Evolutionary conservation across 257 asterid species (phyloP).

Genomic region (Solanum chiquidenum): DNA sequence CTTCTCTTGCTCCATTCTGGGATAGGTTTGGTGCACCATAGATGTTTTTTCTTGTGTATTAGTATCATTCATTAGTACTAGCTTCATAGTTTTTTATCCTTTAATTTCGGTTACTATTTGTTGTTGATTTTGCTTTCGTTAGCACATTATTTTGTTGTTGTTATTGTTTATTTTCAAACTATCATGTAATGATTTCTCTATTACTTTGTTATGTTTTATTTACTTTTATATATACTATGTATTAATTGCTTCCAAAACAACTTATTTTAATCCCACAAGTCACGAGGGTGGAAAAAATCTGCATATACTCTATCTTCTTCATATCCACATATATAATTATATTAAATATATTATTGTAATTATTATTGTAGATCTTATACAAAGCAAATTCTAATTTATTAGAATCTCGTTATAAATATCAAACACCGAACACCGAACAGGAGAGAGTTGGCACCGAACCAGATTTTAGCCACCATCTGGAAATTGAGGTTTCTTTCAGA

Average conservation of each 20-base stretch:
- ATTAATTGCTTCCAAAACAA: no score
- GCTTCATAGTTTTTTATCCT: neutral
- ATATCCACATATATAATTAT: neutral
- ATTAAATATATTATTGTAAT: neutral
- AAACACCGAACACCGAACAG: neutral
- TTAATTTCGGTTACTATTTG: neutral
- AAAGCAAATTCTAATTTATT: neutral
- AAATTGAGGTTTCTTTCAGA: neutral
- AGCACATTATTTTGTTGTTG: neutral
- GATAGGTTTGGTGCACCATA: neutral
- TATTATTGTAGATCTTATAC: neutral
- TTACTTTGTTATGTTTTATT: neutral
- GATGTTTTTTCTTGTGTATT: neutral
- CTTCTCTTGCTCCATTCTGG: no score
- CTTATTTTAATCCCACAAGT: neutral
- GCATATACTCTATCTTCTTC: accelerated
- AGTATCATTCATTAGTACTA: neutral
- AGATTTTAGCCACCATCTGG: neutral
- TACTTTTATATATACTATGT: no score
- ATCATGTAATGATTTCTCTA: neutral
- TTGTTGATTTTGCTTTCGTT: neutral
- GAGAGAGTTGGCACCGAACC: neutral
- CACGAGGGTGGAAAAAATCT: accelerated
- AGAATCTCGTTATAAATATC: accelerated
- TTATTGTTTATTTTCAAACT: no score